Base-by-base conservation (phyloP, 148 eudicot genomes). In the Cornus suecica region DNA sequence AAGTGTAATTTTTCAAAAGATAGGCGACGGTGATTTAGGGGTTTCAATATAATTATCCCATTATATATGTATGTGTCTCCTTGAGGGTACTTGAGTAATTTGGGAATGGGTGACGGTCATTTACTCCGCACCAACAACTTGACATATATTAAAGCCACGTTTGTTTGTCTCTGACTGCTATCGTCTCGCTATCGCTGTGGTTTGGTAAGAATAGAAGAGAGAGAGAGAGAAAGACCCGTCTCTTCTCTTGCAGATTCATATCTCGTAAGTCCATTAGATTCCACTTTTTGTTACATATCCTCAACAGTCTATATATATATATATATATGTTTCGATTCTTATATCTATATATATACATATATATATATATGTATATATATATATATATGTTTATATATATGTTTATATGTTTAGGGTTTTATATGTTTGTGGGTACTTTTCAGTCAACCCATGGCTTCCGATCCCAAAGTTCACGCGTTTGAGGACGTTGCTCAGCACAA, bases 401-500 rank as follows among this genome's bases (percentile, higher is more conserved):
- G 15, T 61, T 72, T 74, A 15, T 18, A 52, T n/a, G n/a, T n/a
- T n/a, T n/a, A 11, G 34, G 4, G 10, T 74, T 65, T 65, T 22
- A 3, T 3, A 8, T 22, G 27, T 27, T 65, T 48, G 54, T 48
- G 28, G 62, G 27, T 27, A 30, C 34, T 72, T 34, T 74, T 65
- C 25, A 65, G 69, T 78, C 41, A 48, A 77, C 54, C 23, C 66
- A 85, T 83, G 88, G 81, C 77, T 66, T 65, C 90, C 66, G 90
- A 85, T 83, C 81, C 73, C 30, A 85, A 85, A 73, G 66, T 80
- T 66, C 77, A 73, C 41, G 30, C 25, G 25, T 87, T 85, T 52
- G 87, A 85, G 73, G 90, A 87, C 32, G 88, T 85, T 41, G 74
- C 81, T 5, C 81, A 83, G 82, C 90, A 87, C 79, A 79, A 85